Evolutionary conservation across 2,329 filamentous ascomycete genomes (phyloP), one percentile per base, ranked within the genome.

Genomic region (Verruconis gallopava): DNA sequence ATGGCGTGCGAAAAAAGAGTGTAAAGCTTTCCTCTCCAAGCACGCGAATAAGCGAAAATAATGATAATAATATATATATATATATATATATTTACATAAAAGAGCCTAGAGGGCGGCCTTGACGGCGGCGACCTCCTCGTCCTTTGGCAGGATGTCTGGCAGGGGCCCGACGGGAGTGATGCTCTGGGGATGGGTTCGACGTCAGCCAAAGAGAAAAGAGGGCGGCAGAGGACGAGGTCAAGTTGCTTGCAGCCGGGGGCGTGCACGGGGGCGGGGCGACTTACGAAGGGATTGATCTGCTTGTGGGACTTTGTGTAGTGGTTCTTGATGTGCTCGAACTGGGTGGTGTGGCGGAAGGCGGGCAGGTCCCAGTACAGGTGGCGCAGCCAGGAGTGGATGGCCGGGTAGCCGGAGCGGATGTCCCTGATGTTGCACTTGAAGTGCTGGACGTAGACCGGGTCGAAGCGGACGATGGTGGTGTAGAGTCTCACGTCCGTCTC

Each of bases 261-360:
- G n/a, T n/a, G n/a, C n/a, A n/a, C n/a, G n/a, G n/a, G 5, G 19
- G 37, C 18, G 3, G 17, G 13, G 9, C 4, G 32, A 50, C 52
- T 49, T 47, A 59, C 63, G 57, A 69, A 71, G 37, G 56, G 73
- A 55, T 80, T 80, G 51, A 80, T 79, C 61, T 79, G 75, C 49
- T 58, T 64, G 58, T 79, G 76, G 49, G 71, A 76, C 65, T 75
- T 76, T 2, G 75, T 79, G 55, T 80, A 80, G 53, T 80, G 76
- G 35, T 72, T 81, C 74, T 93, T 95, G 67, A 96, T 96, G 64
- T 98, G 91, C 60, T 93, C 75, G 59, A 93, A 94, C 60, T 95
- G 75, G 17, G 88, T 93, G 47, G 86, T 91, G 40, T 82, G 75
- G 48, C 68, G 67, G 65, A 93, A 95, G 2, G 85, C 85, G 0